phyloP scores from a whole-genome alignment of 805 yeast genomes.

The Myxozyma neotropica region DNA sequence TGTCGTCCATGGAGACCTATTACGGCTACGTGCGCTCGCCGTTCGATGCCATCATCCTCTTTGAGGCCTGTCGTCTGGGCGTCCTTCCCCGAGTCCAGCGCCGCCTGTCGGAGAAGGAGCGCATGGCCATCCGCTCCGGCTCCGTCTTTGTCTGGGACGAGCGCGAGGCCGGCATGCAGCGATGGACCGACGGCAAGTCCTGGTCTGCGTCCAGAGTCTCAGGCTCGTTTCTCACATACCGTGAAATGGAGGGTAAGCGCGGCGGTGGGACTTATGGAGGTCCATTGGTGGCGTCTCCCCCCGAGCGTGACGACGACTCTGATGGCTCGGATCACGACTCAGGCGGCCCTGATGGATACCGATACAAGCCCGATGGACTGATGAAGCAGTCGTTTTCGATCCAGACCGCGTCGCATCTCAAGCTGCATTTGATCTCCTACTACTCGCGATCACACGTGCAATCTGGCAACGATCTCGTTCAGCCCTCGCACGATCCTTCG shows the following conservation, averaged over 20 bases:
- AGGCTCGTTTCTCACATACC: constrained; percentile 63
- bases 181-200: constrained; percentile 78
- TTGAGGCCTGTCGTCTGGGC: constrained; percentile 65
- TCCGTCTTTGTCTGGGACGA: constrained; percentile 75
- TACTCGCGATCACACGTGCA: constrained; percentile 42
- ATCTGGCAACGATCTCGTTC: constrained; percentile 39
- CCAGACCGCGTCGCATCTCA: constrained; percentile 54
- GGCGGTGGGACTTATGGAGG: constrained; percentile 30
- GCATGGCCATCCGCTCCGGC: constrained; percentile 58
- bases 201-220: constrained; percentile 75
- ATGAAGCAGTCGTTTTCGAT: constrained; percentile 67
- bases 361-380: constrained; percentile 56
- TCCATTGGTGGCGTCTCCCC: constrained; percentile 16
- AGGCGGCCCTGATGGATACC: constrained; percentile 41
- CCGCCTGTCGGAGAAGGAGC: constrained; percentile 59
- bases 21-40: constrained; percentile 60
- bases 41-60: constrained; percentile 62
- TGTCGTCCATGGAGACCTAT: constrained; percentile 56
- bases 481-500: constrained; percentile 52
- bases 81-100: constrained; percentile 61
- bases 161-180: constrained; percentile 65
- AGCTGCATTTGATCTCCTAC: constrained; percentile 65
- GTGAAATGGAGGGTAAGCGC: constrained; percentile 54
- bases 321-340: constrained; percentile 18
- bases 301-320: constrained; percentile 9